Conservation (phyloP, 2,329 filamentous ascomycete species). For the Fusarium compactum region DNA sequence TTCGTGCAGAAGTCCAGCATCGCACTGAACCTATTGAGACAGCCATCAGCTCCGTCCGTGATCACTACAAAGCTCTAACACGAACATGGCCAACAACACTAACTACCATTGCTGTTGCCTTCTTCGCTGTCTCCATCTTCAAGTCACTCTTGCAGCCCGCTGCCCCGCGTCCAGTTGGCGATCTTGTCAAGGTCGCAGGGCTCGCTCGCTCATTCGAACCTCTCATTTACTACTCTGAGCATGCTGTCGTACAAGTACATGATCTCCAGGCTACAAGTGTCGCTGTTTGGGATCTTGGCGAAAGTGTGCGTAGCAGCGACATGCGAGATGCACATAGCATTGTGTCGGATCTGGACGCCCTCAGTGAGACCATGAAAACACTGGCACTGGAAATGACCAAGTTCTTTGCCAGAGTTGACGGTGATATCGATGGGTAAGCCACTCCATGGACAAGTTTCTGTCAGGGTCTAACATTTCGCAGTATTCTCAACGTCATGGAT, state of each 20-base stretch:
- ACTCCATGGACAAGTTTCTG: neutral
- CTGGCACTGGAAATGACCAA: slow-evolving; percentile 87
- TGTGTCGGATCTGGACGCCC: slow-evolving; percentile 83
- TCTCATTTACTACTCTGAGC: slow-evolving; percentile 93
- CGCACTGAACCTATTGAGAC: slow-evolving; percentile 86
- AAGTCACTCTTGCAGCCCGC: slow-evolving; percentile 78
- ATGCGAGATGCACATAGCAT: slow-evolving; percentile 92
- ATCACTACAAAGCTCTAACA: slow-evolving; percentile 70
- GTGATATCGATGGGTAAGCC: slow-evolving; percentile 84
- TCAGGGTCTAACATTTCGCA: slow-evolving; percentile 49
- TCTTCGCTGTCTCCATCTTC: slow-evolving; percentile 74
- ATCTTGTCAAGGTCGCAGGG: slow-evolving; percentile 90
- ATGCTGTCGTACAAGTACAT: slow-evolving; percentile 85
- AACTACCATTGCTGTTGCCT: slow-evolving; percentile 68
- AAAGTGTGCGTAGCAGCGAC: slow-evolving; percentile 88
- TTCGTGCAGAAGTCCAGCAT: slow-evolving; percentile 89
- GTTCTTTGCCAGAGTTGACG: slow-evolving; percentile 94
- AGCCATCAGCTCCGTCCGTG: slow-evolving; percentile 72
- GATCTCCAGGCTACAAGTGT: slow-evolving; percentile 92
- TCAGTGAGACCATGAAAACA: slow-evolving; percentile 87
- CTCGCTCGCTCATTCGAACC: slow-evolving; percentile 94
- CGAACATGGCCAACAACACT: slow-evolving; percentile 77
- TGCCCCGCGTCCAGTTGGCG: slow-evolving; percentile 59
- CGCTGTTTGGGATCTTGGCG: slow-evolving; percentile 93
- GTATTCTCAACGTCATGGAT: slow-evolving; percentile 94